Conservation (phyloP, 768 basidiomycete species). For the Amyloporia xantha region DNA sequence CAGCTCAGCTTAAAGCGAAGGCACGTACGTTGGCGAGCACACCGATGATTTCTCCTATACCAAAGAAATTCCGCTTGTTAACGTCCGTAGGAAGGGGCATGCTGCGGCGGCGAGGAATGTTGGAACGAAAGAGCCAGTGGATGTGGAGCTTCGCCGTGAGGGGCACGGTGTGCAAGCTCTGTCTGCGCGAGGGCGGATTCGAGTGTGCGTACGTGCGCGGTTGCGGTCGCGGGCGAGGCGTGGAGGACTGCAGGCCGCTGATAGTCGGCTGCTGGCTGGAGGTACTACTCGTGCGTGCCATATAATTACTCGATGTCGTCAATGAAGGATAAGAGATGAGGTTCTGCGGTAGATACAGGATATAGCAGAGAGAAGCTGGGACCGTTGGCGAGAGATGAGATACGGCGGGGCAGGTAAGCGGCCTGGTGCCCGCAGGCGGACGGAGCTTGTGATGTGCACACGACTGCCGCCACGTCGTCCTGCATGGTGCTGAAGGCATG, state of each 20-base stretch:
- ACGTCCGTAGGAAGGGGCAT: conserved; percentile 55
- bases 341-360: conserved; percentile 5
- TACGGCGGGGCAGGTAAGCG: conserved; percentile 8
- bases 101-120: conserved; percentile 56
- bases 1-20: conserved; percentile 6
- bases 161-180: conserved; percentile 21
- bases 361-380: conserved; percentile 9
- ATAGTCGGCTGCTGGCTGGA: conserved; percentile 6
- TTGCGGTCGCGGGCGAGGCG: conserved; percentile 13
- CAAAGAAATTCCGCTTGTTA: conserved; percentile 69
- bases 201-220: conserved; percentile 18
- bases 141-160: conserved; percentile 26
- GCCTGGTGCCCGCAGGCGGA: conserved; percentile 4
- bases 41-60: conserved; percentile 70
- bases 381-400: conserved; percentile 10
- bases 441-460: conserved; percentile 5
- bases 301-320: conserved; percentile 1
- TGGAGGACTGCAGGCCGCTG: conserved; percentile 9
- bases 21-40: conserved; percentile 66
- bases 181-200: conserved; percentile 22
- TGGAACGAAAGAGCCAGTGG: conserved; percentile 73
- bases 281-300: conserved; percentile 15
- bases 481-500: not conserved
- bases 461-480: conserved; percentile 6
- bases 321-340: conserved; percentile 3